A percentile compares a stretch with the other conserved stretches of the same genome.
These are phyloP conservation scores for Cystofilobasidium capitatum DNA, from an alignment of 768 basidiomycete genomes.

Conservation along the genomic window DNA sequence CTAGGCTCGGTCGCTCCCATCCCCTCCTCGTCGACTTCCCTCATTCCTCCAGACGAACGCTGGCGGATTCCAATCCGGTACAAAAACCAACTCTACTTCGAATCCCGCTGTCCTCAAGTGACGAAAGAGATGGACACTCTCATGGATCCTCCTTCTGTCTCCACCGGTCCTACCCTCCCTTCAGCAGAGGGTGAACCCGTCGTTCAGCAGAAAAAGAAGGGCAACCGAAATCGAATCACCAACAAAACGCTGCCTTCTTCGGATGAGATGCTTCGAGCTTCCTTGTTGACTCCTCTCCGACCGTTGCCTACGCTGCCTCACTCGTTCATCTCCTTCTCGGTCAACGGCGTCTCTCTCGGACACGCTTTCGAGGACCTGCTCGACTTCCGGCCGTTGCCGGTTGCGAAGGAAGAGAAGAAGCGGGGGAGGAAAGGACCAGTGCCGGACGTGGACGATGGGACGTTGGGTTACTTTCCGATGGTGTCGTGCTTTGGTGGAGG, in stretches of 20 bases:
- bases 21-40: background rate
- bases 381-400: conserved; percentile 74
- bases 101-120: conserved; percentile 76
- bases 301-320: conserved; percentile 58
- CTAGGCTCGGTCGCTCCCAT: too few relatives aligned
- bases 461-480: conserved; percentile 90
- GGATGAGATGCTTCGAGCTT: conserved; percentile 16
- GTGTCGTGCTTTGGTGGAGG: conserved; percentile 88
- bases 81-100: conserved; percentile 95
- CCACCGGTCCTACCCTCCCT: conserved; percentile 46
- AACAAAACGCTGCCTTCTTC: conserved; percentile 25
- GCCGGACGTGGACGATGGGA: conserved; percentile 61
- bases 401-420: conserved; percentile 50
- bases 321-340: conserved; percentile 76
- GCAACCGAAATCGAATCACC: conserved; percentile 18
- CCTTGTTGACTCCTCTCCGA: conserved; percentile 43
- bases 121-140: conserved; percentile 86
- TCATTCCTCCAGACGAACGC: conserved; percentile 46
- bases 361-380: conserved; percentile 78
- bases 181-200: background rate
- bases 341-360: conserved; percentile 78
- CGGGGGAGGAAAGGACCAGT: conserved; percentile 48
- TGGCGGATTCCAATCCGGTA: conserved; percentile 89
- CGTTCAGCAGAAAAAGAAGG: conserved; percentile 47
- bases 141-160: conserved; percentile 58